Evolutionary conservation across 1,284 basidiomycete genomes (phyloP).

Genomic region (Chondrostereum purpureum): DNA sequence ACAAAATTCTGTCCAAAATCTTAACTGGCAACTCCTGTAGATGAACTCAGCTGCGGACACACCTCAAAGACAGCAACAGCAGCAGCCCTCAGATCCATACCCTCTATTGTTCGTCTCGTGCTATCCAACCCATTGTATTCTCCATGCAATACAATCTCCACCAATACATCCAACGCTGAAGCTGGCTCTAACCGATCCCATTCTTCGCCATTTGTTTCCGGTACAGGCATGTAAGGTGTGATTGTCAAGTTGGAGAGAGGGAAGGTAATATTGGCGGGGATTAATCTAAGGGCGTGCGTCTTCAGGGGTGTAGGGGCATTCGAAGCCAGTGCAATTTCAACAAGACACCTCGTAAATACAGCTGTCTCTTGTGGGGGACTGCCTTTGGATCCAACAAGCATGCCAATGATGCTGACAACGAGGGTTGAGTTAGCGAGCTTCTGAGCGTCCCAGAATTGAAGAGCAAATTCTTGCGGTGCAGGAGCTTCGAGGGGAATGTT

Average conservation of each 20-base stretch:
- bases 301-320: constrained; percentile 88
- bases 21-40: not conserved
- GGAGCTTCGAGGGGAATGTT: constrained; percentile 56
- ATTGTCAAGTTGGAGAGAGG: constrained; percentile 57
- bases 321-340: constrained; percentile 86
- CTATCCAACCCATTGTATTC: constrained; percentile 68
- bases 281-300: constrained; percentile 67
- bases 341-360: constrained; percentile 75
- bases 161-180: constrained; percentile 68
- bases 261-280: constrained; percentile 56
- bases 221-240: constrained; percentile 77
- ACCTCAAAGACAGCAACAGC: constrained; percentile 72
- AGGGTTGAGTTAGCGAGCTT: constrained; percentile 77
- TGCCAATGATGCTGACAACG: constrained; percentile 74
- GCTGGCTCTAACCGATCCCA: constrained; percentile 76
- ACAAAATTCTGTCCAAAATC: constrained; percentile 55
- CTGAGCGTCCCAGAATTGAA: constrained; percentile 95
- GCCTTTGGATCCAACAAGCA: constrained; percentile 71
- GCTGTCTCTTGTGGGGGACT: constrained; percentile 53
- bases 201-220: constrained; percentile 80
- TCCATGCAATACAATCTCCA: constrained; percentile 69
- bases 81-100: constrained; percentile 57
- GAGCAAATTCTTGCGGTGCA: constrained; percentile 86
- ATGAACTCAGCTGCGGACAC: constrained; percentile 13
- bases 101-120: constrained; percentile 48